Evolutionary conservation across 1,284 basidiomycete genomes (phyloP), one percentile per base, ranked within the genome.

Genomic region (Boletus coffeatus): DNA sequence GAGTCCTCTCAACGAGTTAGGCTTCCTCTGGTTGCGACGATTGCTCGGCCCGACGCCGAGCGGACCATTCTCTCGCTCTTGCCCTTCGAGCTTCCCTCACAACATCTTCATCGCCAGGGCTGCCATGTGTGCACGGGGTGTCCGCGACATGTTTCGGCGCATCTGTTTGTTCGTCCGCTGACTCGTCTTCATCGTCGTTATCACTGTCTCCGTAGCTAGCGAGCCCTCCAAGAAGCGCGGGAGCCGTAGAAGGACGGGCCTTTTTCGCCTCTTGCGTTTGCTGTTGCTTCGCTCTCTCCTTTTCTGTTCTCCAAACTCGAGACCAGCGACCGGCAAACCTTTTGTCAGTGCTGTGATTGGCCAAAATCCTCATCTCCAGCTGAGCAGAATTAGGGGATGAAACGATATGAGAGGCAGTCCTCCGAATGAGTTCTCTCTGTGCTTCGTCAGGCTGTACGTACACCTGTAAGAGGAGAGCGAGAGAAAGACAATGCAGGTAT

Each of bases 321-420:
- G 79, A 79, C 86, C 88, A 94, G 36, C 89, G 78, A 1, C 92
- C 92, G 18, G 87, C 84, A 70, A 96, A 94, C 36, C 81, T 80
- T 68, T 70, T 78, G 71, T 87, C 93, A 66, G 72, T 77, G 0
- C 90, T 87, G 68, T 95, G 85, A 68, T 95, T 93, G 5, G 93
- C 87, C 5, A 95, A 77, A 64, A 96, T 94, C n/a, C 92, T 84
- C 81, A 93, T 87, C 74, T 94, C 92, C 14, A 95, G 80, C 65
- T 92, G 84, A 0, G 86, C 83, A 5, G 90, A 81, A 68, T 94
- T 93, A 4, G 86, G 84, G 0, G 92, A 90, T 4, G 81, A 76
- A 11, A 81, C 71, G 14, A 95, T 72, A 65, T 92, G 87, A 7
- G 71, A 69, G 0, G 91, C 91, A 0, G 93, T 94, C 64, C 89